Evolutionary conservation across 2,329 filamentous ascomycete genomes (phyloP).

Genomic region (Conoideocrella luteorostrata): DNA sequence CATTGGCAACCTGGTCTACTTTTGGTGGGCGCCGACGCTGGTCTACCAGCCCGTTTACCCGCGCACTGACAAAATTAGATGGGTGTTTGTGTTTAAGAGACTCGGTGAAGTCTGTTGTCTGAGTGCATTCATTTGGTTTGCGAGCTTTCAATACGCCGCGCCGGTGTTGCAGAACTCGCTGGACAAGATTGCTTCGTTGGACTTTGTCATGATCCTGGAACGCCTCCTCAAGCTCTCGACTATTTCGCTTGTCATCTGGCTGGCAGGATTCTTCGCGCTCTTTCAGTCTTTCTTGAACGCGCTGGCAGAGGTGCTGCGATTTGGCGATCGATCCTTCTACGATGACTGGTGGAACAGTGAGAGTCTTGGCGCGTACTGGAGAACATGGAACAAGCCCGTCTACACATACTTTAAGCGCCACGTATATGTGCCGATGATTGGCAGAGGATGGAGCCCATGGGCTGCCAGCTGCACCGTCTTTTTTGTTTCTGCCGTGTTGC

Average conservation of each 20-base stretch:
- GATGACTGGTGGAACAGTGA: conserved; percentile 97
- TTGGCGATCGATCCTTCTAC: conserved; percentile 93
- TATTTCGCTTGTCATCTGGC: conserved; percentile 92
- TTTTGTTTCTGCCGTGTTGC: conserved; percentile 77
- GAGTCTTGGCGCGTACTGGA: conserved; percentile 84
- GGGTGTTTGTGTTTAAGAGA: conserved; percentile 81
- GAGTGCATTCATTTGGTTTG: conserved; percentile 89
- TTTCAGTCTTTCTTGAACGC: conserved; percentile 93
- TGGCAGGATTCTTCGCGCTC: conserved; percentile 92
- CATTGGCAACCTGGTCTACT: conserved; percentile 80
- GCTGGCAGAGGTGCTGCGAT: conserved; percentile 80
- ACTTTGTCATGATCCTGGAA: conserved; percentile 77
- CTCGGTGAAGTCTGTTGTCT: conserved; percentile 70
- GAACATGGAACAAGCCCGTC: conserved; percentile 95
- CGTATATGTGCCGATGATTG: conserved; percentile 81
- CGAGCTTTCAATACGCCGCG: conserved; percentile 87
- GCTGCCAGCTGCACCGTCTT: conserved; percentile 78
- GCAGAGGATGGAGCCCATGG: conserved; percentile 68
- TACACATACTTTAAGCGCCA: conserved; percentile 96
- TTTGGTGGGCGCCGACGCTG: conserved; percentile 96
- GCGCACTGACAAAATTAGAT: conserved; percentile 72
- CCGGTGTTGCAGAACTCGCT: conserved; percentile 86
- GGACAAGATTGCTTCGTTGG: conserved; percentile 74
- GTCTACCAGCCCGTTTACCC: conserved; percentile 97
- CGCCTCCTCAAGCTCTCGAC: conserved; percentile 91